Evolutionary conservation across 2,329 filamentous ascomycete species (phyloP).

Genomic region (Polychaeton citri): DNA sequence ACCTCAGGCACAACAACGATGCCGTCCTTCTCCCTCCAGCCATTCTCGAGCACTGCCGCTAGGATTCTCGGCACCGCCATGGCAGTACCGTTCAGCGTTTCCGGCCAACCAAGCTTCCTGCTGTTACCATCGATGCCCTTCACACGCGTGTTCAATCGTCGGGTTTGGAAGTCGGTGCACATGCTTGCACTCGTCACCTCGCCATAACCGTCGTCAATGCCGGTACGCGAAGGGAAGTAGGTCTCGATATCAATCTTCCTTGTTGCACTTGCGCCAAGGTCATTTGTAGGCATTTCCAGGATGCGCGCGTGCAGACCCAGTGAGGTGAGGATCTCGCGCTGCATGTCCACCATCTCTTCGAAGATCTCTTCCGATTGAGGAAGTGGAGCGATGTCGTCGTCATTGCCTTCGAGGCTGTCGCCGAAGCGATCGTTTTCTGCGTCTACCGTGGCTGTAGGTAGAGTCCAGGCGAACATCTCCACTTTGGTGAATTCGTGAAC

Average conservation of each 20-base stretch:
- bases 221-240: conserved; percentile 69
- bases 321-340: conserved; percentile 65
- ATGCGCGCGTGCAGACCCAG: conserved; percentile 77
- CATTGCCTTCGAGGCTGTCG: neutral
- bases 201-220: conserved; percentile 64
- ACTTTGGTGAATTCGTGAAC: conserved; percentile 99
- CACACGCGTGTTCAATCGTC: conserved; percentile 65
- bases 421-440: conserved; percentile 14
- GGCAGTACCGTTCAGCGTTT: conserved; percentile 89
- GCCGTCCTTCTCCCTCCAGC: conserved; percentile 60
- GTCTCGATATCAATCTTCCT: conserved; percentile 91
- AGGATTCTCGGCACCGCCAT: conserved; percentile 81
- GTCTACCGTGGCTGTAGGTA: conserved; percentile 33
- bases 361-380: conserved; percentile 48
- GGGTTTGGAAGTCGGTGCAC: conserved; percentile 88
- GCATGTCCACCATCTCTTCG: conserved; percentile 73
- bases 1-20: conserved; percentile 66
- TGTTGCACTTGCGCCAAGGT: conserved; percentile 77
- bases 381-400: conserved; percentile 10
- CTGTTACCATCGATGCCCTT: conserved; percentile 33
- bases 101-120: conserved; percentile 58
- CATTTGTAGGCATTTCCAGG: conserved; percentile 78
- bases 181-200: conserved; percentile 84
- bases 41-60: conserved; percentile 79
- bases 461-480: conserved; percentile 89